A percentile compares a stretch with the other conserved stretches of the same genome.
These are phyloP conservation scores for Neurospora sp. DNA, from an alignment of 495 filamentous ascomycete genomes.

Conservation along the genomic window DNA sequence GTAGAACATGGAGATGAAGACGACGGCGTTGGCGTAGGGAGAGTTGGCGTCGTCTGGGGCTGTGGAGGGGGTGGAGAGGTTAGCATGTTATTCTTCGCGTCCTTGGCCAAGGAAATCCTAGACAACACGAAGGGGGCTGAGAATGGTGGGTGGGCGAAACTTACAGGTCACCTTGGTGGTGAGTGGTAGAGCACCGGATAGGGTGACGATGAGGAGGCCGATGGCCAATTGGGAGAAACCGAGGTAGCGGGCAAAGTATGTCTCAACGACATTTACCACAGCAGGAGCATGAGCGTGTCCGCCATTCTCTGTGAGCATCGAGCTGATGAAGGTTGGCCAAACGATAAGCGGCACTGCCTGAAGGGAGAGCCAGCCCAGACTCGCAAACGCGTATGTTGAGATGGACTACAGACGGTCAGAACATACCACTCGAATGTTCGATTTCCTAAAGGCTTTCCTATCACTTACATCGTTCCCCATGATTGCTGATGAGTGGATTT, in stretches of 20 bases:
- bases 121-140: too few species aligned
- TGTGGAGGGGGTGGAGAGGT: neutral
- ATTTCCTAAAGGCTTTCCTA: neutral
- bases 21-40: constrained; percentile 36
- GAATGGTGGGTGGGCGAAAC: constrained; percentile 6
- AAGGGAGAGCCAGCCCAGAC: constrained; percentile 54
- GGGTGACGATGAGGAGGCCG: constrained; percentile 51
- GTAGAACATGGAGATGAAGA: constrained; percentile 56
- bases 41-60: constrained; percentile 16
- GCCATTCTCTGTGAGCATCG: constrained; percentile 6
- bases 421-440: neutral
- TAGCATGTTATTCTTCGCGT: neutral
- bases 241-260: constrained; percentile 61
- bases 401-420: constrained; percentile 41
- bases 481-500: neutral
- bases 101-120: neutral
- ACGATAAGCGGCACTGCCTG: constrained; percentile 56
- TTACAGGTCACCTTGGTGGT: constrained; percentile 30
- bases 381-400: constrained; percentile 54
- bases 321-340: constrained; percentile 56
- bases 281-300: neutral
- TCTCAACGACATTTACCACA: constrained; percentile 45
- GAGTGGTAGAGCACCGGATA: constrained; percentile 70
- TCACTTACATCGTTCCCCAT: neutral
- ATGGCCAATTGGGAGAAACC: constrained; percentile 59